Conservation (phyloP, 768 basidiomycete genomes). For the Boletus edulis region DNA sequence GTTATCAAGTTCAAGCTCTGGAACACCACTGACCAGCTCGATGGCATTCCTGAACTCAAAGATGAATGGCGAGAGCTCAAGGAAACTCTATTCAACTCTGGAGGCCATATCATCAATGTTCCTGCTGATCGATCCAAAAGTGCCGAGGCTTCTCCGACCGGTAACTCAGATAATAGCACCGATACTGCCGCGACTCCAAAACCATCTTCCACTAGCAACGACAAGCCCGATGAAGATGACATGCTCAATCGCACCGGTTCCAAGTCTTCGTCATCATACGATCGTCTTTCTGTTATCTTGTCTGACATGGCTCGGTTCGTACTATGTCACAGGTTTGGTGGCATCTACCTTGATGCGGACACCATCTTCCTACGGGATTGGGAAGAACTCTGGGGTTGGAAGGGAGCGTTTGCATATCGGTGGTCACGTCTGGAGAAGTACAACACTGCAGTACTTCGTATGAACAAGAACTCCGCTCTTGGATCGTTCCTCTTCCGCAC, state of each 20-base stretch:
- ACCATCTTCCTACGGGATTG: slow-evolving; percentile 95
- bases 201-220: slow-evolving; percentile 20
- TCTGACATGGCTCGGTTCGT: slow-evolving; percentile 98
- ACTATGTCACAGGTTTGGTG: slow-evolving; percentile 94
- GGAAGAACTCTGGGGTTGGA: slow-evolving; percentile 98
- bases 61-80: slow-evolving; percentile 82
- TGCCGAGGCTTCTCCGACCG: slow-evolving; percentile 17
- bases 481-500: slow-evolving; percentile 94
- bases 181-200: slow-evolving; percentile 15
- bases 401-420: slow-evolving; percentile 94
- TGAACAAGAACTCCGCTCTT: slow-evolving; percentile 91
- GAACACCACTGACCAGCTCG: slow-evolving; percentile 98
- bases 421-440: slow-evolving; percentile 93
- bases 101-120: slow-evolving; percentile 70
- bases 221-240: slow-evolving; percentile 44
- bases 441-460: slow-evolving; percentile 92
- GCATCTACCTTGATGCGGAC: slow-evolving; percentile 96
- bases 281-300: slow-evolving; percentile 87
- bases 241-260: slow-evolving; percentile 85
- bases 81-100: slow-evolving; percentile 84
- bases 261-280: slow-evolving; percentile 83
- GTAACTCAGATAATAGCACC: slow-evolving; percentile 24
- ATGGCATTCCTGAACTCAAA: slow-evolving; percentile 84
- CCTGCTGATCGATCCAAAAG: slow-evolving; percentile 42
- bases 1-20: slow-evolving; percentile 94